Evolutionary conservation across 495 filamentous ascomycete genomes (phyloP).

Genomic region (Talaromyces thailandensis): DNA sequence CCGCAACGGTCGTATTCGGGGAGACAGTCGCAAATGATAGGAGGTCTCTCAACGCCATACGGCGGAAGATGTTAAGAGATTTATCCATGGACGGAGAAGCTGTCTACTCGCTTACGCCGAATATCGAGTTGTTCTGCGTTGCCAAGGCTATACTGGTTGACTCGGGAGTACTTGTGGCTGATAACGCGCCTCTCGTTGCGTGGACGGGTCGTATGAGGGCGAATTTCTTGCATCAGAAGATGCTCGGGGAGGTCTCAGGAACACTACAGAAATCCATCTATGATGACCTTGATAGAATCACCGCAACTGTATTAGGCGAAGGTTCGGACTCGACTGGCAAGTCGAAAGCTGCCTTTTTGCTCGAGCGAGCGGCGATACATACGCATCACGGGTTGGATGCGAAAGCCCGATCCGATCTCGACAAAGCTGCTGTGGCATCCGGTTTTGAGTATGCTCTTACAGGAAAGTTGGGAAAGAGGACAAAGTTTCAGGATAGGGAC

Average conservation of each 20-base stretch:
- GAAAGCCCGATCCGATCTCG: slow-evolving; percentile 63
- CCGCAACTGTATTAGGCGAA: slow-evolving; percentile 27
- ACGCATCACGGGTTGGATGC: slow-evolving; percentile 78
- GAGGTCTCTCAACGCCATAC: slow-evolving; percentile 25
- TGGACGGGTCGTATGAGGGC: slow-evolving; percentile 50
- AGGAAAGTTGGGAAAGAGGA: slow-evolving; percentile 81
- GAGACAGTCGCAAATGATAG: slow-evolving; percentile 3
- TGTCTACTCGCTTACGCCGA: slow-evolving; percentile 74
- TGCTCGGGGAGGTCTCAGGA: slow-evolving; percentile 69
- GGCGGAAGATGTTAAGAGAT: slow-evolving; percentile 46
- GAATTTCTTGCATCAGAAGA: slow-evolving; percentile 79
- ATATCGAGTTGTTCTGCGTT: slow-evolving; percentile 72
- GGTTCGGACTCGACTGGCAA: slow-evolving; percentile 21
- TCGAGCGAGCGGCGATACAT: slow-evolving; percentile 77
- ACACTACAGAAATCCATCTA: slow-evolving; percentile 52
- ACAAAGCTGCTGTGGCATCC: slow-evolving; percentile 50
- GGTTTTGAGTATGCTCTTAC: slow-evolving; percentile 78
- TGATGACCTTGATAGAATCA: slow-evolving; percentile 34
- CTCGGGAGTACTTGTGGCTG: slow-evolving; percentile 30
- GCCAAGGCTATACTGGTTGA: slow-evolving; percentile 59
- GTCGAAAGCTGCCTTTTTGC: slow-evolving; percentile 52
- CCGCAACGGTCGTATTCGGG: slow-evolving; percentile 48
- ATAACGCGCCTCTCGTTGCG: slow-evolving; percentile 27
- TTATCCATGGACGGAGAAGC: slow-evolving; percentile 78
- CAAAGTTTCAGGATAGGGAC: slow-evolving; percentile 83